A percentile compares a stretch with the other conserved stretches of the same genome.
Evolutionary conservation across 768 basidiomycete genomes (phyloP).

Genomic region (Phylloporus arenicola): DNA sequence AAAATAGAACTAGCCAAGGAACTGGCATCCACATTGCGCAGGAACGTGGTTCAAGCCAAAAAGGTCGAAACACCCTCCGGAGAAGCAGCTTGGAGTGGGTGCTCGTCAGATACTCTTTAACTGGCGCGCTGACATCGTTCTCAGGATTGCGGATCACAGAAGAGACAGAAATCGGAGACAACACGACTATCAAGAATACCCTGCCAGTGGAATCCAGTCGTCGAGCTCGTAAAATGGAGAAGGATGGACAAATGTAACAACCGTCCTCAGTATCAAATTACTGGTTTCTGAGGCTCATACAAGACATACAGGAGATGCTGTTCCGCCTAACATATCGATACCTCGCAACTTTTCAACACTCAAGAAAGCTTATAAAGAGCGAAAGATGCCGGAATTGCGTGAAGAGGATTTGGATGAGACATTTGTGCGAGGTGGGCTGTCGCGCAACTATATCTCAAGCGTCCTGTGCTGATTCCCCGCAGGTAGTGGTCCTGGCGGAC

Average conservation of each 20-base stretch:
- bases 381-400: conserved; percentile 58
- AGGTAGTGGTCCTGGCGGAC: conserved; percentile 94
- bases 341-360: conserved; percentile 61
- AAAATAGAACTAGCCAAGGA: conserved; percentile 60
- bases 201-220: conserved; percentile 42
- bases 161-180: conserved; percentile 84
- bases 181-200: conserved; percentile 68
- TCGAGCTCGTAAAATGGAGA: conserved; percentile 42
- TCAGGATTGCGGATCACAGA: conserved; percentile 68
- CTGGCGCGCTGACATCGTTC: not conserved
- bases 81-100: conserved; percentile 57
- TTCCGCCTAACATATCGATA: conserved; percentile 23
- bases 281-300: conserved; percentile 23
- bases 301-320: conserved; percentile 29
- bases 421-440: conserved; percentile 73
- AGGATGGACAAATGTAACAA: conserved; percentile 28
- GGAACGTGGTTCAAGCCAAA: conserved; percentile 81
- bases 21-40: conserved; percentile 65
- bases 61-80: conserved; percentile 35
- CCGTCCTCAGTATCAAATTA: conserved; percentile 25
- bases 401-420: conserved; percentile 83
- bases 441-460: not conserved
- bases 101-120: not conserved
- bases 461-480: conserved; percentile 8
- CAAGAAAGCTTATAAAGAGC: conserved; percentile 61